A percentile compares a stretch with the other conserved stretches of the same genome.
phyloP scores from a whole-genome alignment of 2,329 filamentous ascomycete genomes.

The Penicillium oxalicum region DNA sequence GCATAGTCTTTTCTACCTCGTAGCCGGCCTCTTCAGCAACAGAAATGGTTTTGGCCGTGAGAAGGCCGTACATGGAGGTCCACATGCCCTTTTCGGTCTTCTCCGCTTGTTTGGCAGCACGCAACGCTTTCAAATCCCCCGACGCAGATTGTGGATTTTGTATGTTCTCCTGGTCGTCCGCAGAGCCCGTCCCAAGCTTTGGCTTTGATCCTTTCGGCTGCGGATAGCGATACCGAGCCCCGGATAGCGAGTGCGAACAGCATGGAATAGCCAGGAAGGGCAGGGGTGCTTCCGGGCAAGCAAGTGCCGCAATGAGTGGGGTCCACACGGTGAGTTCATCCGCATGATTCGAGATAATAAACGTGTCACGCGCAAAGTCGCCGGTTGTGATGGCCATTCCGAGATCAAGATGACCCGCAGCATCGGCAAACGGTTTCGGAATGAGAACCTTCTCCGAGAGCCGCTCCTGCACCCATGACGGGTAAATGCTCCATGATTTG shows the following conservation, averaged over 20 bases:
- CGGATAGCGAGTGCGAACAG: conserved; percentile 82
- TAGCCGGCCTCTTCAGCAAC: conserved; percentile 70
- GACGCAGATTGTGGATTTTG: conserved; percentile 26
- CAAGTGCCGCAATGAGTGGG: conserved; percentile 69
- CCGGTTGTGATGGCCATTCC: conserved; percentile 45
- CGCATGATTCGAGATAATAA: conserved; percentile 95
- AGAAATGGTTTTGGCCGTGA: conserved; percentile 69
- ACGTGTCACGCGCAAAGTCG: conserved; percentile 65
- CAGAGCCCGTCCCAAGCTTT: conserved; percentile 41
- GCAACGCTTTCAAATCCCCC: conserved; percentile 39
- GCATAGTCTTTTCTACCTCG: conserved; percentile 71
- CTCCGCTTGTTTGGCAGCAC: conserved; percentile 30
- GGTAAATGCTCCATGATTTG: conserved; percentile 78
- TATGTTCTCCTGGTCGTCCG: conserved; percentile 12
- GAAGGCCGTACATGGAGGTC: conserved; percentile 71
- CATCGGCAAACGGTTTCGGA: conserved; percentile 45
- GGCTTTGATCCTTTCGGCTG: conserved; percentile 16
- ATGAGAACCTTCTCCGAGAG: conserved; percentile 58
- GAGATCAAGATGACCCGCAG: conserved; percentile 9
- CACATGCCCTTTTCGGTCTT: conserved; percentile 30
- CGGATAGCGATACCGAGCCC: conserved; percentile 59
- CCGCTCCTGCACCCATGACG: conserved; percentile 40
- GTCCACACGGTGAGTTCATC: conserved; percentile 97
- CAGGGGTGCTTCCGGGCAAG: conserved; percentile 50
- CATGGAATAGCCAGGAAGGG: conserved; percentile 93